phyloP scores from a whole-genome alignment of 1,139 yeast species.

The Blastobotrys elegans region DNA sequence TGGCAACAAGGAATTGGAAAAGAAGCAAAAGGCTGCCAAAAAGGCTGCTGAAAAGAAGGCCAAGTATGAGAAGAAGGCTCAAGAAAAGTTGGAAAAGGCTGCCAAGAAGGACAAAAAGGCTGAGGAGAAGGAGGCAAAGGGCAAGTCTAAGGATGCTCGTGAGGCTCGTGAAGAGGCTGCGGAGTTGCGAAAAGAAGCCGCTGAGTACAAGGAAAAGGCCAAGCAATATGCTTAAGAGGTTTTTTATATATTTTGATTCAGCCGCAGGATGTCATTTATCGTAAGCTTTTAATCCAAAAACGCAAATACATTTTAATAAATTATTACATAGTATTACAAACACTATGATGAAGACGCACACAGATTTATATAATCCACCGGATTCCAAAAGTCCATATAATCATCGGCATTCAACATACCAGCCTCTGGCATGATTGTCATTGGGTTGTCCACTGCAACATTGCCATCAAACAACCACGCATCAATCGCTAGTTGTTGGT shows the following conservation, averaged over 20 bases:
- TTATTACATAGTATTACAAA: too few species aligned
- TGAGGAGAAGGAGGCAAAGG: neutral
- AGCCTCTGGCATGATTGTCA: neutral
- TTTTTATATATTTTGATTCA: neutral
- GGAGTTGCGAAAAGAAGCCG: neutral
- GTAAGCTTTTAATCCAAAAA: too few species aligned
- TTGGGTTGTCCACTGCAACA: neutral
- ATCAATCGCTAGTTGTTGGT: conserved; percentile 5
- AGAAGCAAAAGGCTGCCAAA: neutral
- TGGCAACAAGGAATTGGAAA: neutral
- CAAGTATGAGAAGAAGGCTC: neutral
- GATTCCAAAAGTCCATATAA: conserved; percentile 17
- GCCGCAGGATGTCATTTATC: too few species aligned
- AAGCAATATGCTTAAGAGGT: neutral
- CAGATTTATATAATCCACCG: conserved; percentile 13
- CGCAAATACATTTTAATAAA: too few species aligned
- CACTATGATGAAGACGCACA: neutral
- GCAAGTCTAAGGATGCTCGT: neutral
- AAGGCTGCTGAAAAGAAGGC: neutral
- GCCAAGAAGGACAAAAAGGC: neutral
- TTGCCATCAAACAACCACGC: neutral
- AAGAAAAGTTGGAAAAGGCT: neutral
- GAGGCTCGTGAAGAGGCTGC: conserved; percentile 2
- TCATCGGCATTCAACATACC: conserved; percentile 3
- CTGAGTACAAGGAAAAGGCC: neutral